Evolutionary conservation across 257 asterid genomes (phyloP).

Genomic region (Dorcoceras hygrometricum): DNA sequence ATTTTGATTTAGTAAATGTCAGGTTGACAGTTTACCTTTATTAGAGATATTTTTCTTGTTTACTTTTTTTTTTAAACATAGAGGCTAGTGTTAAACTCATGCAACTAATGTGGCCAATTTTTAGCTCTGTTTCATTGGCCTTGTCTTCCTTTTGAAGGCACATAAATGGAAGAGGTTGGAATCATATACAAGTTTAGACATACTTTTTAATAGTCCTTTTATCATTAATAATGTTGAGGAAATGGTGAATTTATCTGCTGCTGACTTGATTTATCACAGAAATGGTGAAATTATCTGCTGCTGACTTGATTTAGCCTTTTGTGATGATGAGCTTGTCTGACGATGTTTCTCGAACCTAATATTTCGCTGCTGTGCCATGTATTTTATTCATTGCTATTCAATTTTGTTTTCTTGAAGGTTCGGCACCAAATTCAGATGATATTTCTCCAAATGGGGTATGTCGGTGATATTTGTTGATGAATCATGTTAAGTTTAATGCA

Average conservation of each 20-base stretch:
- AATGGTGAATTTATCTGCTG: not conserved
- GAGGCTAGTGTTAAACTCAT: not conserved
- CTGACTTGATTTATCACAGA: not conserved
- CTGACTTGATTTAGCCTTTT: not conserved
- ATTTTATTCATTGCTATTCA: slow-evolving; percentile 5
- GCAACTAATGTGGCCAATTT: slow-evolving; percentile 5
- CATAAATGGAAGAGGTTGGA: not conserved
- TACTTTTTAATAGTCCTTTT: not conserved
- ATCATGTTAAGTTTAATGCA: slow-evolving; percentile 13
- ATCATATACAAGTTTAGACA: not conserved
- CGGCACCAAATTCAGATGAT: slow-evolving; percentile 82
- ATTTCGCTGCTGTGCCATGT: not conserved
- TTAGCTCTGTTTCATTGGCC: not conserved
- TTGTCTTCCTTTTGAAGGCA: not conserved
- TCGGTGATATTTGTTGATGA: not conserved
- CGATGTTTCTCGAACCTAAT: slow-evolving; percentile 9
- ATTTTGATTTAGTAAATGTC: not conserved
- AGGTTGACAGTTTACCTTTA: not conserved
- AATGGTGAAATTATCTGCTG: not conserved
- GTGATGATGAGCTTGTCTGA: not conserved
- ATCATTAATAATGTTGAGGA: not conserved
- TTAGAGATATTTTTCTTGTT: not conserved
- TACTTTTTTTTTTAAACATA: not conserved
- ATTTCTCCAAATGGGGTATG: slow-evolving; percentile 93
- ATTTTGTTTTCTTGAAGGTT: slow-evolving; percentile 51